A percentile compares a stretch with the other conserved stretches of the same genome.
Evolutionary conservation across 805 yeast genomes (phyloP).

Genomic region (Candida insectalens): DNA sequence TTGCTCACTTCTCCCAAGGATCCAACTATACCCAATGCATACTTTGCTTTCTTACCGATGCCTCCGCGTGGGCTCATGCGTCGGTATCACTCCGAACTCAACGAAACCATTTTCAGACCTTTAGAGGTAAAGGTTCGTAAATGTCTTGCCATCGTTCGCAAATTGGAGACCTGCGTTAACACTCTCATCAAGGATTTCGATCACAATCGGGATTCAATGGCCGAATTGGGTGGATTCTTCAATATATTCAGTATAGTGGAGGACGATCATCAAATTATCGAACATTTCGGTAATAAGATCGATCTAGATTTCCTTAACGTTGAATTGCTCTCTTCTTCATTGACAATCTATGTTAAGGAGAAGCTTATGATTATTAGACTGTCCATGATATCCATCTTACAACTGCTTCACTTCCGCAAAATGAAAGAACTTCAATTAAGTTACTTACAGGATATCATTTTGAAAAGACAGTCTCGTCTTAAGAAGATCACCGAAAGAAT

Average conservation of each 20-base stretch:
- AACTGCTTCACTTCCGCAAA: slow-evolving; percentile 39
- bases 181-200: slow-evolving; percentile 31
- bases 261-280: slow-evolving; percentile 27
- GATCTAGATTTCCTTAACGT: slow-evolving; percentile 40
- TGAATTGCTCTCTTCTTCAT: slow-evolving; percentile 32
- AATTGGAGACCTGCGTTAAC: slow-evolving; percentile 29
- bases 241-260: slow-evolving; percentile 43
- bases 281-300: slow-evolving; percentile 42
- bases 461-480: slow-evolving; percentile 28
- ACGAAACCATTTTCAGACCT: slow-evolving; percentile 17
- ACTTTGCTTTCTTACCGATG: slow-evolving; percentile 37
- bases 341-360: slow-evolving; percentile 37
- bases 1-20: slow-evolving; percentile 39
- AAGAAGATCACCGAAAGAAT: slow-evolving; percentile 17
- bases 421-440: slow-evolving; percentile 41
- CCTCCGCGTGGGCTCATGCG: slow-evolving; percentile 23
- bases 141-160: slow-evolving; percentile 8
- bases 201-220: slow-evolving; percentile 27
- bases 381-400: slow-evolving; percentile 32
- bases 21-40: slow-evolving; percentile 45
- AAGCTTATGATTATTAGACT: slow-evolving; percentile 39
- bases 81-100: slow-evolving; percentile 19
- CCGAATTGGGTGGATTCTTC: slow-evolving; percentile 47
- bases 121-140: slow-evolving; percentile 14
- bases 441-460: slow-evolving; percentile 27